Evolutionary conservation across 768 basidiomycete genomes (phyloP), one percentile per base, ranked within the genome.

Genomic region (Daedaleopsis nitida): DNA sequence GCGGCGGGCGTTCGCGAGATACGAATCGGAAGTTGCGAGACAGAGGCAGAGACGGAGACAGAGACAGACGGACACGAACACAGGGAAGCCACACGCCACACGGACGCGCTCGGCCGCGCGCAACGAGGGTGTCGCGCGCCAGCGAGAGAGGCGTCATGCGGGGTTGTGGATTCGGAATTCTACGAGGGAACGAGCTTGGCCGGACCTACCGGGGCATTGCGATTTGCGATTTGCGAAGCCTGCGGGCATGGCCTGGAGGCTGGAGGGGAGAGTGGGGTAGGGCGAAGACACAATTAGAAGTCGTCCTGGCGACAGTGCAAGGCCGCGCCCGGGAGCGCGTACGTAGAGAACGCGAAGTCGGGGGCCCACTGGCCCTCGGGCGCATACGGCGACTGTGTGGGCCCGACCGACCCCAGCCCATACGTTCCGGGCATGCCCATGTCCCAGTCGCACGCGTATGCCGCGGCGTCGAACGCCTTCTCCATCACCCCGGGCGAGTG

Each of bases 381-480:
- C 8, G 17, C 39, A 48, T 53, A 58, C 3, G 60, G 54, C 48
- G 52, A 24, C 24, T 49, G 57, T 13, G 55, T 47, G 47, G 50
- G 55, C 24, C 57, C 52, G 59, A 51, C 51, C 38, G 56, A 34
- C 45, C 44, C 54, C 10, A 53, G 34, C 6, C 39, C 63, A 35
- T 21, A 42, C 27, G 44, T 17, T 34, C 57, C 50, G 19, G 45
- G 51, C 43, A 56, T 47, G 59, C 45, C 51, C 64, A 62, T 65
- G 50, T 55, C 63, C 11, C 17, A 52, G 13, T 52, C 37, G 24
- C 59, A 32, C 65, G 59, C 57, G 58, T 56, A 60, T 19, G 64
- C 53, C n/a, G 68, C 68, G n/a, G 68, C 70, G 54, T 68, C 65
- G 55, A 71, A 69, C 48, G 70, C 65, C 59, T 69, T 64, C 49